phyloP scores from a whole-genome alignment of 2,329 filamentous ascomycete genomes.

The Simplicillium sp. region DNA sequence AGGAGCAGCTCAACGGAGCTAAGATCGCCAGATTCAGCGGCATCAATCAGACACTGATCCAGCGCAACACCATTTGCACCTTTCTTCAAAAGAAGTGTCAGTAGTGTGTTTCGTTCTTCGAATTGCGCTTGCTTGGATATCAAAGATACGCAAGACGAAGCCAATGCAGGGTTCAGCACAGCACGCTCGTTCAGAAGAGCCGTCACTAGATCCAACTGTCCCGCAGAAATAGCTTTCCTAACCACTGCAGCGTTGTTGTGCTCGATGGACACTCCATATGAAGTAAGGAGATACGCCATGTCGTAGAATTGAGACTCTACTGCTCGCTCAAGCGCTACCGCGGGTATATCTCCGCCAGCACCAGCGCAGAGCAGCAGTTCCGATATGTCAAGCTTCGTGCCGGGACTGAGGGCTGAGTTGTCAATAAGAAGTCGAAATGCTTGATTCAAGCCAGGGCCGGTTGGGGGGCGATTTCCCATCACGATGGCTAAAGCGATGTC shows the following conservation, averaged over 20 bases:
- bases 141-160: conserved; percentile 38
- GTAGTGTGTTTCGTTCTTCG: conserved; percentile 33
- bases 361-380: conserved; percentile 51
- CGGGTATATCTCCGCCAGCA: conserved; percentile 39
- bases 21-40: conserved; percentile 36
- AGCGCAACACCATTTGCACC: conserved; percentile 38
- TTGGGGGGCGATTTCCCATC: conserved; percentile 42
- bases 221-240: conserved; percentile 34
- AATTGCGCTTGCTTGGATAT: conserved; percentile 36
- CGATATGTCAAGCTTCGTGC: conserved; percentile 39
- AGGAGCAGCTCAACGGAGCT: conserved; percentile 39
- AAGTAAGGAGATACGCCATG: conserved; percentile 43
- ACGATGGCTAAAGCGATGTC: conserved; percentile 47
- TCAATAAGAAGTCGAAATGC: conserved; percentile 39
- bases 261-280: conserved; percentile 44
- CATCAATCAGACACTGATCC: conserved; percentile 40
- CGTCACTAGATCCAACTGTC: conserved; percentile 35
- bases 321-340: conserved; percentile 37
- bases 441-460: conserved; percentile 34
- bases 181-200: conserved; percentile 36
- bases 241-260: conserved; percentile 40
- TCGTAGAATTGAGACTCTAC: conserved; percentile 40
- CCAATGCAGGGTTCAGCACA: conserved; percentile 30
- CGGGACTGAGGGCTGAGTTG: conserved; percentile 33
- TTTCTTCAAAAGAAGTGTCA: conserved; percentile 37